phyloP scores from a whole-genome alignment of 768 basidiomycete species.

The Podaxis sp. region DNA sequence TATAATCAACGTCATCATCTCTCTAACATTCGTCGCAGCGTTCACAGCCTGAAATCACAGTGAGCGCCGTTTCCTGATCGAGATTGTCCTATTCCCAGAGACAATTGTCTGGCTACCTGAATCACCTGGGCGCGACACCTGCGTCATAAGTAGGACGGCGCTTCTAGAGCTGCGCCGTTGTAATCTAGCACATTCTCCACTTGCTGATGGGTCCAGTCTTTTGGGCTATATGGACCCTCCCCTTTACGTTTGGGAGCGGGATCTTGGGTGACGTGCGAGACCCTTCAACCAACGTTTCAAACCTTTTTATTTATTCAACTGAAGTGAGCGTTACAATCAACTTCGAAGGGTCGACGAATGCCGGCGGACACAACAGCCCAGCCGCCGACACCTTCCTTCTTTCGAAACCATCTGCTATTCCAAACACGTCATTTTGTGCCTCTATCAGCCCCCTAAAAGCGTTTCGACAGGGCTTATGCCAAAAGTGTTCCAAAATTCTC shows the following conservation, averaged over 20 bases:
- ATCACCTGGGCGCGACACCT: neutral
- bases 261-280: neutral
- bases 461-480: constrained; percentile 40
- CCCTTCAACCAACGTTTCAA: neutral
- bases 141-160: constrained; percentile 23
- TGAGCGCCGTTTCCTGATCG: neutral
- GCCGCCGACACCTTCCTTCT: neutral
- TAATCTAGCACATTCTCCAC: neutral
- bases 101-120: neutral
- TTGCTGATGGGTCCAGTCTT: neutral
- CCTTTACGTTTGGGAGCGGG: neutral
- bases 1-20: neutral
- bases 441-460: constrained; percentile 25
- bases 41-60: neutral
- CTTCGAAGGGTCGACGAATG: neutral
- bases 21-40: neutral
- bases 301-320: neutral
- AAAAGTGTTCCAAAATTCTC: constrained; percentile 59
- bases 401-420: neutral
- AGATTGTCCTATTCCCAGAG: neutral
- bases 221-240: neutral
- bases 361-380: neutral
- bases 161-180: neutral
- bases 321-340: neutral
- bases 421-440: neutral